phyloP scores from a whole-genome alignment of 176 grass and related monocot species.

The Aechmea fasciata region DNA sequence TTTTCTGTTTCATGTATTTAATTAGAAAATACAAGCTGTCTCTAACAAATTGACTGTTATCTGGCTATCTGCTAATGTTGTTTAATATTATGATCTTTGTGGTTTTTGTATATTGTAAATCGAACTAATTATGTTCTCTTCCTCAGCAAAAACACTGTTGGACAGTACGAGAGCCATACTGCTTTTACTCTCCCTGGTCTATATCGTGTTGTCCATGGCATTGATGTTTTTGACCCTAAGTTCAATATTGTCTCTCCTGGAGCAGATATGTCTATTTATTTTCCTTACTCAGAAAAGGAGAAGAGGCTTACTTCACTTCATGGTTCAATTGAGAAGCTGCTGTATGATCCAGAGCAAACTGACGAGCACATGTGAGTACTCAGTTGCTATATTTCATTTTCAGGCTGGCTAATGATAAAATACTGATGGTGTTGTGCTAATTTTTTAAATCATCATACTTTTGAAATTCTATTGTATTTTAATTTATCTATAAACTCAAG shows the following conservation, averaged over 20 bases:
- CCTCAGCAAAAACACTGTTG: constrained; percentile 87
- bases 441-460: not conserved
- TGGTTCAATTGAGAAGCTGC: constrained; percentile 62
- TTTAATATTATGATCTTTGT: not conserved
- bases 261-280: constrained; percentile 92
- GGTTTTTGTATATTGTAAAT: not conserved
- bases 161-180: constrained; percentile 88
- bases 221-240: constrained; percentile 97
- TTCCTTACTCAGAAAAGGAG: constrained; percentile 60
- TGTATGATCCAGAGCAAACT: constrained; percentile 77
- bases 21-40: no score
- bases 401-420: not conserved
- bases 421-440: not conserved
- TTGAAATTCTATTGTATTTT: not conserved
- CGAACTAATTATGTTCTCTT: constrained; percentile 3
- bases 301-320: constrained; percentile 82
- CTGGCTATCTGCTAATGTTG: no score
- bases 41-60: no score
- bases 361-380: constrained; percentile 78
- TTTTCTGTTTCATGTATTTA: no score
- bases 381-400: not conserved
- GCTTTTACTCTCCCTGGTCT: constrained; percentile 79
- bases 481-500: not conserved
- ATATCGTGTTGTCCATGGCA: constrained; percentile 81
- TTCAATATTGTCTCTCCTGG: constrained; percentile 96